Evolutionary conservation across 306 rosid genomes (phyloP), one percentile per base, ranked within the genome.

Genomic region (Delonix regia): DNA sequence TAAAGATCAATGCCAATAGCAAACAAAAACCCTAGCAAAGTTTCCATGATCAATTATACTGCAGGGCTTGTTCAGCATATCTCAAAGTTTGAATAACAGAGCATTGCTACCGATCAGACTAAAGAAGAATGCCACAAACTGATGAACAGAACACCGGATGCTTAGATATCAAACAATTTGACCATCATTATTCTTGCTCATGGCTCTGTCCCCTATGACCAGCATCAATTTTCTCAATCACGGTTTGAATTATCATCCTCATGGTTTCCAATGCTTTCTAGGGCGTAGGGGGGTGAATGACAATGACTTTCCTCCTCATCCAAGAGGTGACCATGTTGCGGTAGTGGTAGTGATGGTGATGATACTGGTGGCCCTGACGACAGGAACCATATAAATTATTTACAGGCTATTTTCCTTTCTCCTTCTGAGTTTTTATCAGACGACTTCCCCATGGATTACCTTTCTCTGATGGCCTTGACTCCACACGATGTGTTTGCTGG

Each of bases 351-450:
- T 30, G 33, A 30, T 30, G 25, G 6, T 0, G 28, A 21, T 49
- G 22, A 49, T 55, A 21, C 21, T 7, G 15, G 24, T 28, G 88
- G 49, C 56, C 82, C 13, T n/a, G 85, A 70, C 55, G 84, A 8
- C 72, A 86, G 34, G 51, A 86, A 30, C 77, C 78, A 68, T 71
- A 30, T 66, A 53, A 81, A 77, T 82, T 87, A 61, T 80, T 91
- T 73, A 69, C 47, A 14, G 78, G 51, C 71, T 56, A n/a, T 79
- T 75, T 64, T 77, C 61, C 63, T 78, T 49, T 79, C 88, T 18
- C 84, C 87, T 38, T 88, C 87, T 33, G 76, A 79, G 66, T 72
- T 78, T 77, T 81, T 90, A 52, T 89, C 88, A 8, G 88, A 87
- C 2, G 85, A 85, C 79, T 79, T 89, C 25, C 81, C 86, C 7